Evolutionary conservation across 2,329 filamentous ascomycete genomes (phyloP), one percentile per base, ranked within the genome.

Genomic region (Ophiocordyceps australis): DNA sequence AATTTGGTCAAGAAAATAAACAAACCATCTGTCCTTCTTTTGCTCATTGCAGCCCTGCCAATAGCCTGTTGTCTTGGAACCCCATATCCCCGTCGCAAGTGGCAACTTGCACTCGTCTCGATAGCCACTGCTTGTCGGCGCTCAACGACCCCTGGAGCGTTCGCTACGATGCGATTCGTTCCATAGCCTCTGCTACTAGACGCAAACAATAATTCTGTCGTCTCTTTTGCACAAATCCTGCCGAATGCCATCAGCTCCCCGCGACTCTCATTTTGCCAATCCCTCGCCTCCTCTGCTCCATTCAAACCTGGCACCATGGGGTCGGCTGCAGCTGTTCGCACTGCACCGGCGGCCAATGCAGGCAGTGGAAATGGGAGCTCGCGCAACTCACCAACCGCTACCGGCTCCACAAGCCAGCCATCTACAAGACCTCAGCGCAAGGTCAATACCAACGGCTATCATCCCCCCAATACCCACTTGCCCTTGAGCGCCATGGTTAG

Each of bases 401-500:
- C 50, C 27, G 33, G 47, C 10, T 34, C 48, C 16, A 31, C 46
- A 10, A 44, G 35, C 33, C 43, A 47, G 31, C 37, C 47, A 23
- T 39, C 47, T 13, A 46, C 54, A 25, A 65, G 65, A 34, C 40
- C 59, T n/a, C 67, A 65, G 37, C 42, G 52, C n/a, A 61, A 59
- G 33, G 48, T 62, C 39, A 61, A 60, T 40, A 54, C 60, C 25
- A 66, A 67, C 38, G 59, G 59, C 33, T 59, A 62, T 29, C 58
- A 65, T 33, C 55, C 60, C 8, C 38, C 54, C 18, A 66, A 65
- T 30, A 47, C 58, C 4, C 59, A 59, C 25, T 46, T 52, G 21
- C 59, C 62, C 9, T 52, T 72, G 20, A 71, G 65, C 39, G 58
- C 63, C 17, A 55, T 72, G 54, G 52, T 50, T 21, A 70, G 63